These are phyloP conservation scores for Begonia fuchsioides DNA, from an alignment of 306 rosid species.

Conservation along the genomic window DNA sequence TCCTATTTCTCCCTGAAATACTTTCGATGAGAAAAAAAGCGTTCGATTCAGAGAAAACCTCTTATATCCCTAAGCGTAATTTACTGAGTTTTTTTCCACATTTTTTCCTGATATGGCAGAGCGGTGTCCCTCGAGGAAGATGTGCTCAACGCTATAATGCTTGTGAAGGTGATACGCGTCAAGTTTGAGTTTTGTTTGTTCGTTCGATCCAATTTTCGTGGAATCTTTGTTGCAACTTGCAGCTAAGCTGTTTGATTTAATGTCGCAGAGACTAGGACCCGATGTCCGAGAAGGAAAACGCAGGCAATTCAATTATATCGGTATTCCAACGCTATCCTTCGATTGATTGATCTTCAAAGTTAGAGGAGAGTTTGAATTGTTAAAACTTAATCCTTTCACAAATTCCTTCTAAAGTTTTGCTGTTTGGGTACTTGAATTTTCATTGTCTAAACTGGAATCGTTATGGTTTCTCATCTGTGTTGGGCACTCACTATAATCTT, in stretches of 20 bases:
- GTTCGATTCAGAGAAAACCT: no score
- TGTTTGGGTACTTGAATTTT: not conserved
- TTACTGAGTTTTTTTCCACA: not conserved
- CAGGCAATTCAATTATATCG: conserved; percentile 85
- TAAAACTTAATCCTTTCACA: conserved; percentile 1
- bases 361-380: not conserved
- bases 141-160: conserved; percentile 47
- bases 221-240: conserved; percentile 19
- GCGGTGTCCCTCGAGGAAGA: conserved; percentile 43
- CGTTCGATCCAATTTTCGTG: conserved; percentile 12
- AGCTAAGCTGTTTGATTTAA: conserved; percentile 46
- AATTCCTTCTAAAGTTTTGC: not conserved
- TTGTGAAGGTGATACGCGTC: conserved; percentile 47
- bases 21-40: not conserved
- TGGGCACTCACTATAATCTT: not conserved
- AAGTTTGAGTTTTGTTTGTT: conserved; percentile 11
- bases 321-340: conserved; percentile 18
- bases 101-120: conserved; percentile 22
- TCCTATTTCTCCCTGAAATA: not conserved
- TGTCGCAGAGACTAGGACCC: conserved; percentile 58
- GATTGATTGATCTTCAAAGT: not conserved
- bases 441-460: not conserved
- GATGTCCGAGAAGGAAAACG: conserved; percentile 94
- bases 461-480: not conserved
- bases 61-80: not conserved